Percentiles rank a stretch among this genome's conserved stretches.
phyloP scores from a whole-genome alignment of 129 eudicot species.

The Helianthus tuberosus region DNA sequence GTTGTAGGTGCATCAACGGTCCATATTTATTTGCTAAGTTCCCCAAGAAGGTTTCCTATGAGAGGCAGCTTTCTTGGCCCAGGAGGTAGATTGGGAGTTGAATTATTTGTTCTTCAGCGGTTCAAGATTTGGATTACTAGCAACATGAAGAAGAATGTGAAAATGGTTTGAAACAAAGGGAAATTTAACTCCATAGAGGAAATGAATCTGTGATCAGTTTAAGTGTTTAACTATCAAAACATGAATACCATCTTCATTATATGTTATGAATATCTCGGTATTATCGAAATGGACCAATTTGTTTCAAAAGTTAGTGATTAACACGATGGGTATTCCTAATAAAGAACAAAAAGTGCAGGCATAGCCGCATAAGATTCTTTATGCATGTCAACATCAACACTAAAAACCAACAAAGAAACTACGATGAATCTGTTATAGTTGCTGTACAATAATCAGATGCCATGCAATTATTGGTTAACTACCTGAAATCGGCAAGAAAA shows the following conservation, averaged over 20 bases:
- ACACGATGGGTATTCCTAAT: neutral
- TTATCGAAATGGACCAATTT: slow-evolving; percentile 2
- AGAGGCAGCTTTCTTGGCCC: slow-evolving; percentile 41
- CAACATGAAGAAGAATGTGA: slow-evolving; percentile 23
- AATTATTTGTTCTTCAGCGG: neutral
- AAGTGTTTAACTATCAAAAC: slow-evolving; percentile 1
- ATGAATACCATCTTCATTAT: neutral
- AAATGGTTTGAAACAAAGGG: slow-evolving; percentile 19
- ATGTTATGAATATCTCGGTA: neutral
- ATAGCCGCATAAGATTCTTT: slow-evolving; percentile 17
- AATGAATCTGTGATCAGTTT: slow-evolving; percentile 5
- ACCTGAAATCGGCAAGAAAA: neutral
- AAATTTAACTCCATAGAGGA: slow-evolving; percentile 32
- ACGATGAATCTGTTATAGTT: neutral
- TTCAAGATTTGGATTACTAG: slow-evolving; percentile 26
- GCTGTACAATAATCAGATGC: neutral
- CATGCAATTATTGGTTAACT: neutral
- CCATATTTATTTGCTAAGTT: slow-evolving; percentile 38
- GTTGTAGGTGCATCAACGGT: slow-evolving; percentile 41
- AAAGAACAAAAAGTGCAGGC: slow-evolving; percentile 25
- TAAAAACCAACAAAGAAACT: slow-evolving; percentile 21
- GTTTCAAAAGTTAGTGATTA: slow-evolving; percentile 7
- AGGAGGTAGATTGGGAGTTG: slow-evolving; percentile 28
- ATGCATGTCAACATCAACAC: slow-evolving; percentile 8
- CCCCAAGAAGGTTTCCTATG: slow-evolving; percentile 36